phyloP scores from a whole-genome alignment of 78 protist genomes.

The Planoprotostelium fungivorum region DNA sequence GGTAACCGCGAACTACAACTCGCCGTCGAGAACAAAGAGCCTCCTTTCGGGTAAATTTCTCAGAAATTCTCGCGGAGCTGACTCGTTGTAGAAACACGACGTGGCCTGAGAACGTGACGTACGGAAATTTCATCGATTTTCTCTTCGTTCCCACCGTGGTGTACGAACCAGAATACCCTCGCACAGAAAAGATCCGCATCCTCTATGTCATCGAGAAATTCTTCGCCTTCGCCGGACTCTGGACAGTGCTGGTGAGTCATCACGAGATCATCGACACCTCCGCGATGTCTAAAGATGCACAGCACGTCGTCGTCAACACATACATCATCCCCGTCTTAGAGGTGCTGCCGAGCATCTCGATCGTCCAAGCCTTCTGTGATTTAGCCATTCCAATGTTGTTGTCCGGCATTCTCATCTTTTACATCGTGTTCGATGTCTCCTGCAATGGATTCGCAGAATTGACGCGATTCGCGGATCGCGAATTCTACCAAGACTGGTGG shows the following conservation, averaged over 20 bases:
- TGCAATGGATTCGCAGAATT: conserved; percentile 75
- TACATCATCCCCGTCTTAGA: not conserved
- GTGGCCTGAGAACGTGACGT: conserved; percentile 2
- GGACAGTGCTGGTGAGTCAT: conserved; percentile 36
- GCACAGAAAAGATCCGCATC: conserved; percentile 30
- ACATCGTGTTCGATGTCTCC: conserved; percentile 75
- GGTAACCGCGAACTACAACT: not conserved
- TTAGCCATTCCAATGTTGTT: conserved; percentile 28
- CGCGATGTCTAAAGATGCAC: not conserved
- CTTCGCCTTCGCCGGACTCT: conserved; percentile 14
- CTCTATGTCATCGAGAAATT: conserved; percentile 33
- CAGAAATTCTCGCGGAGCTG: not conserved
- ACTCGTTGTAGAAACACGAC: too few species aligned
- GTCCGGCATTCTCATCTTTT: conserved; percentile 43
- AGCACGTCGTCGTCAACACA: not conserved
- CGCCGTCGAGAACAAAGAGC: not conserved
- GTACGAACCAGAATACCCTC: conserved; percentile 52
- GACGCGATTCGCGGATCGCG: conserved; percentile 63
- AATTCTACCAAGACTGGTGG: conserved; percentile 85
- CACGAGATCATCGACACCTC: not conserved
- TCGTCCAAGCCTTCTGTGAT: not conserved
- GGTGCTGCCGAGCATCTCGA: not conserved
- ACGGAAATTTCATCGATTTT: conserved; percentile 25
- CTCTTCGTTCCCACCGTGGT: conserved; percentile 58
- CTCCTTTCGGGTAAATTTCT: not conserved